Evolutionary conservation across 2,329 filamentous ascomycete genomes (phyloP), one percentile per base, ranked within the genome.

Genomic region (Lizonia empirigonia): DNA sequence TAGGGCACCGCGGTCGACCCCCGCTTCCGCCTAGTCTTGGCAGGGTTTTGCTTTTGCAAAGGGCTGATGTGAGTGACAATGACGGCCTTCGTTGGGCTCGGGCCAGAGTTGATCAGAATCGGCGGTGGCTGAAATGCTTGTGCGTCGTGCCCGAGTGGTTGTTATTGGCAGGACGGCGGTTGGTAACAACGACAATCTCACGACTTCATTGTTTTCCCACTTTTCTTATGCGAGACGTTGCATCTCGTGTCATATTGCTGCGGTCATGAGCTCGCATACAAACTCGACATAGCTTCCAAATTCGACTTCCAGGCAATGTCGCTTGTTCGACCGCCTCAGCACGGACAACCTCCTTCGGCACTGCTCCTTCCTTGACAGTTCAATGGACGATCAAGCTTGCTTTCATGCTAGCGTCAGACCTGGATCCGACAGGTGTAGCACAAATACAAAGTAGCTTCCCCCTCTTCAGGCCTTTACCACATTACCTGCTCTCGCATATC

Each of bases 91-190:
- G 62, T 67, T 63, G 67, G 67, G 69, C 65, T 65, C 66, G 67
- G 69, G 62, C 69, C 68, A 58, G 63, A 64, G 67, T 63, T 62
- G 60, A 60, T 72, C 68, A 65, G 63, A 72, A 67, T 64, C 65
- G 64, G 67, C 62, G 64, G 68, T 71, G 68, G 68, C 69, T 71
- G 68, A 71, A 65, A 63, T 65, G 69, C 67, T 69, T 69, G 69
- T 72, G 69, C 69, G 68, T 66, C 62, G 65, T 69, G 60, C 58
- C 61, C 60, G 56, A 61, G 58, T 50, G 55, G 53, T 56, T 59
- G 55, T 63, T 58, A 70, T 71, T 70, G 68, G 65, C 52, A 65
- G 64, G 56, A 52, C 46, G 32, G 44, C 48, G 50, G 45, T 37
- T 62, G 56, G 62, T 63, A 55, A 62, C 57, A 58, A 60, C 55